Percentiles rank a stretch among this genome's conserved stretches.
phyloP scores from a whole-genome alignment of 345 rosid genomes.

The Ceriops tagal region DNA sequence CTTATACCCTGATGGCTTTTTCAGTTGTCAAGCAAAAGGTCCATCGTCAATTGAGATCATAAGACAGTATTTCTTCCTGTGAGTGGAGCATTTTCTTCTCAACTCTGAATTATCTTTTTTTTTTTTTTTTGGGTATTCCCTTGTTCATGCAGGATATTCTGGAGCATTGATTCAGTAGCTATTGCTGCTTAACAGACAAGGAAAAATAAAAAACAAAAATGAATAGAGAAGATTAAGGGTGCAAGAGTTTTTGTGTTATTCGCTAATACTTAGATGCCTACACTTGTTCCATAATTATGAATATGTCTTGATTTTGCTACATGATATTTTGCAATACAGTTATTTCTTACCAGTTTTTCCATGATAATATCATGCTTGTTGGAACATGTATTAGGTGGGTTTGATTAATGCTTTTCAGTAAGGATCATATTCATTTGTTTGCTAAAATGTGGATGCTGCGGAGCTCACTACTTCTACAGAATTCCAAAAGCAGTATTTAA shows the following conservation, averaged over 20 bases:
- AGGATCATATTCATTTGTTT: background rate
- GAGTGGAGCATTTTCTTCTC: constrained; percentile 30
- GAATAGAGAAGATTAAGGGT: no score
- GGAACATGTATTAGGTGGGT: background rate
- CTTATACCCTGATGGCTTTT: constrained; percentile 60
- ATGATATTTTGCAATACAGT: no score
- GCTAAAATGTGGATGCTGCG: background rate
- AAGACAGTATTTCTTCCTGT: constrained; percentile 50
- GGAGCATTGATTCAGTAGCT: background rate
- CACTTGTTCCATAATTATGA: no score
- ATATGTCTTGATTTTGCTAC: no score
- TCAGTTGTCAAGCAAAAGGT: constrained; percentile 65
- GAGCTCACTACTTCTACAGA: no score
- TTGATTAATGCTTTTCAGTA: background rate
- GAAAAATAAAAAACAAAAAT: no score
- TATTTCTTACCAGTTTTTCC: no score
- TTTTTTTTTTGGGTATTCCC: no score
- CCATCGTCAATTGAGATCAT: constrained; percentile 56
- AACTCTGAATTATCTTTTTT: background rate
- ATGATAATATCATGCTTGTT: background rate
- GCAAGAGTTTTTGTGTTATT: no score
- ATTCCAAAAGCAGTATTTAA: no score
- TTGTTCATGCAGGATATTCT: background rate
- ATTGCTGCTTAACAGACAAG: background rate
- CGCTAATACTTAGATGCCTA: no score